Percentiles rank a stretch among this genome's conserved stretches.
Evolutionary conservation across 1,139 yeast species (phyloP).

Genomic region (Hanseniaspora gamundiae): DNA sequence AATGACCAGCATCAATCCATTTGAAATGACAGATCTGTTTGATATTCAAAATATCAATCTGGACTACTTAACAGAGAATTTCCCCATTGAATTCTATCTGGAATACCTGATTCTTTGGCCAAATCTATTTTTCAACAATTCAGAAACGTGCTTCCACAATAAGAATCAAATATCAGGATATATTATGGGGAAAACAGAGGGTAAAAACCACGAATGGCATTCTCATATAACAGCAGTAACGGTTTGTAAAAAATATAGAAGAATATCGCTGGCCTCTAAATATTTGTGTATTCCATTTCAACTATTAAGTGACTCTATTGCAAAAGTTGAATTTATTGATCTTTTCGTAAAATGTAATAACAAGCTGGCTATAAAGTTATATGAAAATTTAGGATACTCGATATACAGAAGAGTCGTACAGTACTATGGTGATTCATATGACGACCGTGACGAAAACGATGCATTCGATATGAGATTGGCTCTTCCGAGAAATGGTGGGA

Average conservation of each 20-base stretch:
- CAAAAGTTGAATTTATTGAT: slow-evolving; percentile 75
- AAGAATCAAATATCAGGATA: slow-evolving; percentile 43
- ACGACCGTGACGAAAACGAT: slow-evolving; percentile 54
- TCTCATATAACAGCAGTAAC: slow-evolving; percentile 96
- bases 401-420: slow-evolving; percentile 84
- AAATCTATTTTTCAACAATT: slow-evolving; percentile 68
- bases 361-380: slow-evolving; percentile 62
- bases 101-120: slow-evolving; percentile 87
- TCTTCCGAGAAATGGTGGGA: slow-evolving; percentile 29
- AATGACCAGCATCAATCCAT: slow-evolving; percentile 40
- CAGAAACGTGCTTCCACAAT: slow-evolving; percentile 28
- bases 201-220: slow-evolving; percentile 78
- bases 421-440: slow-evolving; percentile 50
- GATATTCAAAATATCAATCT: slow-evolving; percentile 62
- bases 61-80: slow-evolving; percentile 85
- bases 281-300: slow-evolving; percentile 64
- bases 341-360: slow-evolving; percentile 85
- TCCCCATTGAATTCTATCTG: slow-evolving; percentile 69
- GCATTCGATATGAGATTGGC: slow-evolving; percentile 78
- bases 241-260: slow-evolving; percentile 65
- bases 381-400: slow-evolving; percentile 75
- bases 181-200: slow-evolving; percentile 97
- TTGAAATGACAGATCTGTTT: slow-evolving; percentile 75
- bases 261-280: slow-evolving; percentile 71
- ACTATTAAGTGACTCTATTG: slow-evolving; percentile 54